Evolutionary conservation across 2,329 filamentous ascomycete species (phyloP).

Genomic region (Tympanopsis confertula): DNA sequence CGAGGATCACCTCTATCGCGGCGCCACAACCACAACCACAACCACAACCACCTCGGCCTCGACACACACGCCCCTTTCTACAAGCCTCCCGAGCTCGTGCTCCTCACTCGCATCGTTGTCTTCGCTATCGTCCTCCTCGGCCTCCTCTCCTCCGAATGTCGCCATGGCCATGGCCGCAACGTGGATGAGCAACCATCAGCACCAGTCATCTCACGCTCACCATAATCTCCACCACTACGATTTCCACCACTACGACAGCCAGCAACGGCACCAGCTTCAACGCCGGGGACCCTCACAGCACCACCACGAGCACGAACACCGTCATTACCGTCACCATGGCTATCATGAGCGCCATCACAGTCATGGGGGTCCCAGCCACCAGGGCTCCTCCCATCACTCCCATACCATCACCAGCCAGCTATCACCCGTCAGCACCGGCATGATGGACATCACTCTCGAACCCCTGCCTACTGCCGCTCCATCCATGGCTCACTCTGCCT

Average conservation of each 20-base stretch:
- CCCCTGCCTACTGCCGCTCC: conserved; percentile 22
- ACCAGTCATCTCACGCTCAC: conserved; percentile 8
- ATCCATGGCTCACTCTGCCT: conserved; percentile 30
- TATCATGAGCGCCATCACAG: neutral
- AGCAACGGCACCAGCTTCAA: neutral
- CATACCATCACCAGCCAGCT: conserved; percentile 32
- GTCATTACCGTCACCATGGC: neutral
- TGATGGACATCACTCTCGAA: conserved; percentile 24
- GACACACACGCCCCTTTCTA: conserved; percentile 23
- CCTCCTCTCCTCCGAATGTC: conserved; percentile 7
- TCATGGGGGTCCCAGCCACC: neutral
- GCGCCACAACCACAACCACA: conserved; percentile 20
- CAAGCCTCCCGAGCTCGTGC: conserved; percentile 19
- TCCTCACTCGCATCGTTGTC: conserved; percentile 12
- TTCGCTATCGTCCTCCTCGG: conserved; percentile 12
- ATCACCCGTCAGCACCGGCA: conserved; percentile 38
- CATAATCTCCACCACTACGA: conserved; percentile 10
- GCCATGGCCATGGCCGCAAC: neutral
- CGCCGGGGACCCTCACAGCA: neutral
- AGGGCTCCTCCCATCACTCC: too few species aligned
- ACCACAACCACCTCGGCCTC: conserved; percentile 25
- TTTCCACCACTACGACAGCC: neutral
- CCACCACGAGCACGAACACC: neutral
- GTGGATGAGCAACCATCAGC: neutral
- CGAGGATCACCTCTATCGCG: neutral